These are phyloP conservation scores for Schizosaccharomyces octosporus DNA, from an alignment of 805 yeast species.

Conservation along the genomic window DNA sequence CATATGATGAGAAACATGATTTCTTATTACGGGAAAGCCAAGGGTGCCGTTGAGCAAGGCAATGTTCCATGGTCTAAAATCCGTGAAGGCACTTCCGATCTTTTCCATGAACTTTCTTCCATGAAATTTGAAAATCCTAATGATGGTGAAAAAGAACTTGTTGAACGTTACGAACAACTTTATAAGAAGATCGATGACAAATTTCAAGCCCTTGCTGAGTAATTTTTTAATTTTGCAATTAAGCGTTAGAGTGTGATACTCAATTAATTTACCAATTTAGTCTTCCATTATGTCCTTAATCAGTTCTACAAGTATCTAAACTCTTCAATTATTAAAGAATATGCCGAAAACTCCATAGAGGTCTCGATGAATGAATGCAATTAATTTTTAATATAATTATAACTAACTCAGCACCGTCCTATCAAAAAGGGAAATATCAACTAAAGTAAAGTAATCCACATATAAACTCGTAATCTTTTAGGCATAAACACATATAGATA, in stretches of 20 bases:
- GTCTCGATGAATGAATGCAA: no score
- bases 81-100: constrained; percentile 67
- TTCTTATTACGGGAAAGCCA: constrained; percentile 86
- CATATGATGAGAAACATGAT: constrained; percentile 94
- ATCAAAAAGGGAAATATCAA: no score
- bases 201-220: constrained; percentile 89
- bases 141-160: constrained; percentile 59
- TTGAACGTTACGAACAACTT: constrained; percentile 53
- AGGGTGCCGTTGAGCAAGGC: constrained; percentile 76
- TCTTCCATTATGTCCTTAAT: background rate
- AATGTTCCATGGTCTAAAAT: constrained; percentile 50
- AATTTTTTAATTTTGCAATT: constrained; percentile 9
- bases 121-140: constrained; percentile 85
- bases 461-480: no score
- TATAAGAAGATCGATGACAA: constrained; percentile 56
- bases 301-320: no score
- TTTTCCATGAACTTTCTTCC: constrained; percentile 79
- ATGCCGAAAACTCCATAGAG: no score
- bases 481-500: no score
- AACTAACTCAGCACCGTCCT: no score
- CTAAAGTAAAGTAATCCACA: no score
- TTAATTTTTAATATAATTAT: no score
- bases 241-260: background rate
- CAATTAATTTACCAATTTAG: background rate
- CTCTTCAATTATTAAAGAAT: no score